Conservation (phyloP, 306 rosid genomes). For the Cucurbita pepo region DNA sequence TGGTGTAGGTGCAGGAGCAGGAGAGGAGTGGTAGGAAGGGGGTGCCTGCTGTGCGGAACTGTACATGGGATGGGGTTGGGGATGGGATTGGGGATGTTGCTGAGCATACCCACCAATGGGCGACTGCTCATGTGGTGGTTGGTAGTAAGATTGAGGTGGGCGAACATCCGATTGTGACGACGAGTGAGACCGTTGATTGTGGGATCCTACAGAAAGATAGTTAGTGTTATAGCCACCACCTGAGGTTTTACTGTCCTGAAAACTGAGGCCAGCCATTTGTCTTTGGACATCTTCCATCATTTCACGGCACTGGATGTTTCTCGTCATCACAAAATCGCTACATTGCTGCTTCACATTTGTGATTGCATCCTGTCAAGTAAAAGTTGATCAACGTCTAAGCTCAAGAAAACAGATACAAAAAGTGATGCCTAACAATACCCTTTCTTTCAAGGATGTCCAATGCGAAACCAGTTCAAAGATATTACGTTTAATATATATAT, state of each 20-base stretch:
- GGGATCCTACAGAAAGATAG: conserved; percentile 50
- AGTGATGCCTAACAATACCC: not conserved
- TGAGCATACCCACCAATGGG: conserved; percentile 37
- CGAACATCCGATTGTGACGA: conserved; percentile 47
- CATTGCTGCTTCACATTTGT: conserved; percentile 92
- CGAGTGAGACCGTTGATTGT: conserved; percentile 40
- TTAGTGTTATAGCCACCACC: conserved; percentile 29
- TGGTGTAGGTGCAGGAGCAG: conserved; percentile 24
- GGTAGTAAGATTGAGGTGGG: conserved; percentile 35
- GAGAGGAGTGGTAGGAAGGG: conserved; percentile 55
- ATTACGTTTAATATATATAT: not conserved
- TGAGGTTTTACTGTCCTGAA: conserved; percentile 56
- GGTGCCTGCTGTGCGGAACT: conserved; percentile 45
- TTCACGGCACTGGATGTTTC: conserved; percentile 93
- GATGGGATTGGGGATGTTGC: conserved; percentile 34
- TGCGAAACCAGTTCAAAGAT: not conserved
- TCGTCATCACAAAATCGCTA: conserved; percentile 86
- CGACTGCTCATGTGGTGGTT: conserved; percentile 58
- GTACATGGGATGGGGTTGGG: conserved; percentile 45
- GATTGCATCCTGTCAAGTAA: conserved; percentile 64
- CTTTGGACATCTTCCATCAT: conserved; percentile 96
- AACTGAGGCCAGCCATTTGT: conserved; percentile 71
- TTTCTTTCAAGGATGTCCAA: not conserved
- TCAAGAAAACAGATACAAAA: not conserved
- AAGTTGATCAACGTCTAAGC: not conserved